Percentiles rank a stretch among this genome's conserved stretches.
Conservation (phyloP, 2,329 filamentous ascomycete genomes). For the Colletotrichum incanum region DNA sequence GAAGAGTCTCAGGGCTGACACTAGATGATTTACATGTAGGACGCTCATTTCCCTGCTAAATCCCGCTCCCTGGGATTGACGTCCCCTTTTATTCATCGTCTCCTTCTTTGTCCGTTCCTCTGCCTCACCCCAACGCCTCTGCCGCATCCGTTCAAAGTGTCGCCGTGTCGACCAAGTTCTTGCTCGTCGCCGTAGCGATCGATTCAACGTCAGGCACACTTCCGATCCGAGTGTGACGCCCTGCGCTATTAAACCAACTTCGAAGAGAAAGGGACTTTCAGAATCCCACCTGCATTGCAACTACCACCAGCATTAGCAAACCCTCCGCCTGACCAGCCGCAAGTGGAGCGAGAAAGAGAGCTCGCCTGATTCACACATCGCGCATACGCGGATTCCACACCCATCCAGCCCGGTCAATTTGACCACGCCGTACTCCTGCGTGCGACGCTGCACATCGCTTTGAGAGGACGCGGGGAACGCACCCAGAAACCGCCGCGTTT, state of each 20-base stretch:
- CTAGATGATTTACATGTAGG: constrained; percentile 32
- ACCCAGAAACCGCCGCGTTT: constrained; percentile 3
- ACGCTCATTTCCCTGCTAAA: constrained; percentile 28
- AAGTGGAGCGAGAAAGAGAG: constrained; percentile 8
- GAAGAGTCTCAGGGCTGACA: constrained; percentile 36
- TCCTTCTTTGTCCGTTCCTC: constrained; percentile 33
- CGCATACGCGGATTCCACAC: constrained; percentile 1
- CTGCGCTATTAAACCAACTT: constrained; percentile 18
- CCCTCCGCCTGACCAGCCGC: constrained; percentile 23
- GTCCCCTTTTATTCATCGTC: constrained; percentile 24
- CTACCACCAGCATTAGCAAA: neutral
- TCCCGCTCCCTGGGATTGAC: constrained; percentile 10
- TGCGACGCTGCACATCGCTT: neutral
- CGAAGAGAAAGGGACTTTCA: constrained; percentile 4
- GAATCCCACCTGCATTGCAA: constrained; percentile 22
- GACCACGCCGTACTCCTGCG: constrained; percentile 4
- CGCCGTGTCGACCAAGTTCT: constrained; percentile 30
- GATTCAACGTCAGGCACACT: constrained; percentile 22
- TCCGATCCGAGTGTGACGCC: neutral
- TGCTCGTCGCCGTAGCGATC: constrained; percentile 26
- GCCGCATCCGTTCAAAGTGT: constrained; percentile 31
- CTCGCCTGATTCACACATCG: constrained; percentile 23
- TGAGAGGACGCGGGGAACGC: constrained; percentile 24
- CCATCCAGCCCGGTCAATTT: neutral
- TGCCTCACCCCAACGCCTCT: constrained; percentile 29